Evolutionary conservation across 179 eudicot genomes (phyloP).

Genomic region (Silene coronaria): DNA sequence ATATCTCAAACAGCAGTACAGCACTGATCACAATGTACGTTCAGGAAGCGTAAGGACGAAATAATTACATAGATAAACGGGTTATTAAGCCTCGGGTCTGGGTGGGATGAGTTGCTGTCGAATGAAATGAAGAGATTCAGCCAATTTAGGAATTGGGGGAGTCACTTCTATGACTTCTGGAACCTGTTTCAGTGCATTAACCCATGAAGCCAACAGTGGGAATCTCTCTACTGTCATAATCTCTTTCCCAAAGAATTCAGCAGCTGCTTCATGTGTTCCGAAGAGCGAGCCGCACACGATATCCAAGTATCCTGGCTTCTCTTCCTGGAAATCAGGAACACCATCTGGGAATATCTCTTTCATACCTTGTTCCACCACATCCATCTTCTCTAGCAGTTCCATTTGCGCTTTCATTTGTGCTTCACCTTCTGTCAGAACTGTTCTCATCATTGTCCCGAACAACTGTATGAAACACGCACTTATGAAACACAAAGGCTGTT

Average conservation of each 20-base stretch:
- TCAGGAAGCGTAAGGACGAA: too few relatives aligned
- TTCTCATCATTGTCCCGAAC: constrained; percentile 1
- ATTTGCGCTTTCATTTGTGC: constrained; percentile 3
- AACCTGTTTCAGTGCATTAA: constrained; percentile 16
- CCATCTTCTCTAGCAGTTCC: constrained; percentile 23
- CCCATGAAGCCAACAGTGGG: constrained; percentile 24
- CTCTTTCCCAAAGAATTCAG: constrained; percentile 15
- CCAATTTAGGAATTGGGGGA: constrained; percentile 22
- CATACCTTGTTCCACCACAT: constrained; percentile 26
- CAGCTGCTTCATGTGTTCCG: constrained; percentile 13
- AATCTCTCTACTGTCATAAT: constrained; percentile 19
- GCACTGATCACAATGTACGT: too few relatives aligned
- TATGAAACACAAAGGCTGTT: too few relatives aligned
- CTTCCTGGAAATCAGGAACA: constrained; percentile 15
- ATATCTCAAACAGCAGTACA: too few relatives aligned
- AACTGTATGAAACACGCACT: too few relatives aligned
- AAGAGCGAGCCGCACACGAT: constrained; percentile 20
- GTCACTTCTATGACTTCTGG: constrained; percentile 19
- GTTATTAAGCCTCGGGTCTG: neutral
- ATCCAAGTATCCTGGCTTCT: constrained; percentile 30
- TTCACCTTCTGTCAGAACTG: constrained; percentile 18
- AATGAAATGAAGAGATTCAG: constrained; percentile 3
- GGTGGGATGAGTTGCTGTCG: constrained; percentile 9
- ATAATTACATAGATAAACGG: too few relatives aligned
- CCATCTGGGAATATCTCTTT: constrained; percentile 26